Percentiles rank a stretch among this genome's conserved stretches.
phyloP scores from a whole-genome alignment of 1,284 basidiomycete genomes.

The Rhodotorula sp. region DNA sequence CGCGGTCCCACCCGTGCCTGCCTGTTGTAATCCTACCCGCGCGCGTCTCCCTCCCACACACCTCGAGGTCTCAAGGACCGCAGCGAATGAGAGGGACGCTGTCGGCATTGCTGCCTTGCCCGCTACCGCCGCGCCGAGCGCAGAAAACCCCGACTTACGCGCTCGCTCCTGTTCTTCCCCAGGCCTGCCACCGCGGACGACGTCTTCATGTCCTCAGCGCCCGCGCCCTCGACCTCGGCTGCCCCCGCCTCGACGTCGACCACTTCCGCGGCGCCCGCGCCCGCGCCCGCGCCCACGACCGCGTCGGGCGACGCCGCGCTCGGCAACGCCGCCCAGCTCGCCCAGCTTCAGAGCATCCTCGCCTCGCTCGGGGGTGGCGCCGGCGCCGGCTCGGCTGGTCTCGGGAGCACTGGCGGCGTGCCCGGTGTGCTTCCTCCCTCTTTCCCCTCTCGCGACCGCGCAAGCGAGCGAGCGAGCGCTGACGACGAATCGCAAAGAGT shows the following conservation, averaged over 20 bases:
- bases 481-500: conserved; percentile 12
- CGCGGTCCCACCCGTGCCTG: background rate
- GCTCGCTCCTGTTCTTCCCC: background rate
- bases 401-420: background rate
- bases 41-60: background rate
- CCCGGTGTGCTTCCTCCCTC: conserved; percentile 4
- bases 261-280: too few species aligned
- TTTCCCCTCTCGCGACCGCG: background rate
- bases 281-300: background rate
- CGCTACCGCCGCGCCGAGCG: too few species aligned
- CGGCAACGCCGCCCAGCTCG: conserved; percentile 17
- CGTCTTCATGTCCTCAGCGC: background rate
- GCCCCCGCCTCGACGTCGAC: background rate
- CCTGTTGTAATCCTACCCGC: background rate
- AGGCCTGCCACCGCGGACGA: background rate
- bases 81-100: background rate
- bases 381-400: background rate
- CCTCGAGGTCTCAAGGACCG: background rate
- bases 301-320: background rate
- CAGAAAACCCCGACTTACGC: too few species aligned
- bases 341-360: conserved; percentile 32
- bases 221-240: background rate
- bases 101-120: background rate
- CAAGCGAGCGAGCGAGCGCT: background rate
- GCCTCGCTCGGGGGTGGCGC: conserved; percentile 11